Evolutionary conservation across 768 basidiomycete genomes (phyloP), one percentile per base, ranked within the genome.

Genomic region (Astraeus odoratus): DNA sequence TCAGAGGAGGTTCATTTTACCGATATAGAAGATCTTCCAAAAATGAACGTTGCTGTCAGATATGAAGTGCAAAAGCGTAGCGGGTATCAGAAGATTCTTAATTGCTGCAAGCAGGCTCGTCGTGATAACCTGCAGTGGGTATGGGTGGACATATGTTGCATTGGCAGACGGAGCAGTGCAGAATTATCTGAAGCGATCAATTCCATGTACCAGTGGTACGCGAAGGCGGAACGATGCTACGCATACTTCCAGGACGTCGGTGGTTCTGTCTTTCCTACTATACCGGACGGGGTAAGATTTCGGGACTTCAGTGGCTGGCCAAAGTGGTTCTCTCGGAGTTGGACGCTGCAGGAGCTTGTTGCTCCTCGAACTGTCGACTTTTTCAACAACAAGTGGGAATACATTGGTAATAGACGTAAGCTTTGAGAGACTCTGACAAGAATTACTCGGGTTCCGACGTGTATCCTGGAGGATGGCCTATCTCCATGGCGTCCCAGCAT

Each of bases 201-300:
- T 31, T 51, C 54, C 12, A 56, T 56, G 55, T 50, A 44, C 24
- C 34, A n/a, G 20, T 57, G 55, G 55, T 57, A 57, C 46, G 19
- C 44, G 6, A 42, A 48, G 10, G 42, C 56, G 5, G 25, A 47
- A 22, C 43, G 50, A 16, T 57, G 56, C 40, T 42, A 49, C 20
- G 54, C 42, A 9, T 52, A 55, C 44, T 39, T 57, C 30, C 42
- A 44, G 23, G 50, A 51, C 31, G 31, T 49, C n/a, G 27, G 12
- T 9, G 20, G 15, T 2, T 20, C 23, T 12, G 18, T n/a, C 18
- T 26, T 8, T 22, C 38, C 5, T 3, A 16, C 12, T 24, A 13
- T 12, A 24, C 10, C 4, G 2, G 13, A 24, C 15, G 10, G 6
- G 18, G 15, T 4, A 9, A 5, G 7, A 39, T 24, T 39, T 13